These are phyloP conservation scores for Talaromyces nanjingensis DNA, from an alignment of 495 filamentous ascomycete genomes.

Conservation along the genomic window DNA sequence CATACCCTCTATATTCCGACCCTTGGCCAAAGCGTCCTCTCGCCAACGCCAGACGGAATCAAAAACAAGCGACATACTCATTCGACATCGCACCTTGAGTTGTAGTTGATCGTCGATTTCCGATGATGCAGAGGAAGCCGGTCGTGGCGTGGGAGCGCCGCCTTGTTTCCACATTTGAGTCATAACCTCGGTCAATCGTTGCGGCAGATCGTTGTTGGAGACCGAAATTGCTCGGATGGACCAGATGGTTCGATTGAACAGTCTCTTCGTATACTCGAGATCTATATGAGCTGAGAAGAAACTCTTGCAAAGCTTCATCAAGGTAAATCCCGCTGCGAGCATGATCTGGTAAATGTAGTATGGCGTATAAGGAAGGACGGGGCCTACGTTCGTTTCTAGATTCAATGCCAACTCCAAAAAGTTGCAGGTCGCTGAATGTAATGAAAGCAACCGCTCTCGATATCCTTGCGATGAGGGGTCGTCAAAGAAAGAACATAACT, in stretches of 20 bases:
- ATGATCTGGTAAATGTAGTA: conserved; percentile 93
- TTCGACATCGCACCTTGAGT: conserved; percentile 79
- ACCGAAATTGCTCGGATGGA: conserved; percentile 74
- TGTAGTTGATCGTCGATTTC: conserved; percentile 65
- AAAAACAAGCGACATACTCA: conserved; percentile 90
- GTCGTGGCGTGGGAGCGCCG: conserved; percentile 35
- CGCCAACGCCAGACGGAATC: conserved; percentile 93
- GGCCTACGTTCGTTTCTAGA: conserved; percentile 40
- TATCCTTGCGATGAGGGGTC: conserved; percentile 67
- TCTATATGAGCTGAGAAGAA: conserved; percentile 69
- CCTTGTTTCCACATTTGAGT: conserved; percentile 86
- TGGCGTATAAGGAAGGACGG: conserved; percentile 62
- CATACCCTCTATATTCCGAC: conserved; percentile 73
- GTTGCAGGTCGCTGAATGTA: conserved; percentile 67
- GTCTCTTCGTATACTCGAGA: conserved; percentile 60
- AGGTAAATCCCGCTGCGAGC: conserved; percentile 74
- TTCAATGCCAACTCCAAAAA: conserved; percentile 70
- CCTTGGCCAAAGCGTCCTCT: conserved; percentile 75
- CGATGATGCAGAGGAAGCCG: conserved; percentile 18
- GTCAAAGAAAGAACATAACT: conserved; percentile 84
- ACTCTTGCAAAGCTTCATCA: conserved; percentile 80
- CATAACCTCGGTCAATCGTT: conserved; percentile 80
- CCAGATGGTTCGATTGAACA: conserved; percentile 71
- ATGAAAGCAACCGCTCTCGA: conserved; percentile 64
- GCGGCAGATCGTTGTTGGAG: conserved; percentile 74